These are phyloP conservation scores for Coemansia javaensis DNA, from an alignment of 192 early-diverging fungal species.

Conservation along the genomic window DNA sequence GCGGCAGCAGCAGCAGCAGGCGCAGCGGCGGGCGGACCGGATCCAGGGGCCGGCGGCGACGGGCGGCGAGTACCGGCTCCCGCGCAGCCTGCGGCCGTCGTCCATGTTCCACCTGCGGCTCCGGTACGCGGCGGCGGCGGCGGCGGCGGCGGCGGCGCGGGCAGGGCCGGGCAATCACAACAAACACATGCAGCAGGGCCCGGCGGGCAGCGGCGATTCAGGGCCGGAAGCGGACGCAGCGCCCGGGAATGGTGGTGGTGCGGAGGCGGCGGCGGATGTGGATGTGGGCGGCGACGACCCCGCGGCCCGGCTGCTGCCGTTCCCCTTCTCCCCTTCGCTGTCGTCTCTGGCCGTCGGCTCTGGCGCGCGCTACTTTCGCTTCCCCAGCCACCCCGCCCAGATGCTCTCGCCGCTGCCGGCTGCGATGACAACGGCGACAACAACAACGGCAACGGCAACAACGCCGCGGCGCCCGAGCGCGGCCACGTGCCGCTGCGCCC, in stretches of 20 bases:
- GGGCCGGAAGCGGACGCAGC: not conserved
- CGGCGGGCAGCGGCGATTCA: not conserved
- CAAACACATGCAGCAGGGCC: conserved; percentile 3
- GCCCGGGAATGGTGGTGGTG: too few species aligned
- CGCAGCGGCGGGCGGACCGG: not conserved
- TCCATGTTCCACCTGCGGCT: conserved; percentile 44
- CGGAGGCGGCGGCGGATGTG: too few species aligned
- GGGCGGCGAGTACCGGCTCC: conserved; percentile 17
- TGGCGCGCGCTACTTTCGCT: conserved; percentile 6
- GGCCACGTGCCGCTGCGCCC: not conserved
- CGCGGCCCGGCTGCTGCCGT: conserved; percentile 9
- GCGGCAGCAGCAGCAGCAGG: conserved; percentile 2
- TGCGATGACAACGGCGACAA: not conserved
- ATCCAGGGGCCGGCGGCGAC: too few species aligned
- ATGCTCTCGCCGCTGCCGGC: conserved; percentile 8
- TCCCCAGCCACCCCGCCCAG: conserved; percentile 8
- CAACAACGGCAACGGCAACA: conserved; percentile 1
- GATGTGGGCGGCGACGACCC: too few species aligned
- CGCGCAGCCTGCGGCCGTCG: conserved; percentile 32
- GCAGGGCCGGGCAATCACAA: conserved; percentile 12
- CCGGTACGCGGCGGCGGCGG: conserved; percentile 14
- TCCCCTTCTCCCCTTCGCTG: conserved; percentile 40
- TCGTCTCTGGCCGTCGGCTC: conserved; percentile 19
- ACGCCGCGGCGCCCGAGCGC: not conserved
- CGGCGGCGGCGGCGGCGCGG: not conserved